Base-by-base conservation (phyloP, 2,329 filamentous ascomycete genomes). In the Metarhizium anisopliae region DNA sequence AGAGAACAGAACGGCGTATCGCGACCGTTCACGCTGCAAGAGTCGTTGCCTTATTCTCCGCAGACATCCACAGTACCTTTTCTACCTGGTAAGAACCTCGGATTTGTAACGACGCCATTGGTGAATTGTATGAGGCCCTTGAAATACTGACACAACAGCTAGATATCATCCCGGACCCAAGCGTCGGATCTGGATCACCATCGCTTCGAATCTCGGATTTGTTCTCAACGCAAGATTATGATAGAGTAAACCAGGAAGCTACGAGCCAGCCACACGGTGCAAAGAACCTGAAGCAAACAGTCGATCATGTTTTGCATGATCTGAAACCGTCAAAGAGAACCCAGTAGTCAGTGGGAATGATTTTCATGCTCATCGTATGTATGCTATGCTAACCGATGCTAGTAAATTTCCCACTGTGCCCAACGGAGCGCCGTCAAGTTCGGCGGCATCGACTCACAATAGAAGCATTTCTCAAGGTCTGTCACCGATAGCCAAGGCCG, bases 11-110 rank as follows among this genome's bases (percentile, higher is more conserved):
- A 61, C 20, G 54, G 63, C 43, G 65, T 70, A 38, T 59, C 66
- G 43, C 69, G 77, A 55, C 77, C 84, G 1, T 83, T 85, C 66
- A 81, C 80, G 3, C 80, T 94, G 13, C 81, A 86, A 56, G 87
- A 94, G 66, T 89, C 89, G 35, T 76, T 94, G 50, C 87, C 88
- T n/a, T 92, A 85, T 71, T 89, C 89, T 53, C 89, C 90, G 29
- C 86, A 93, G 67, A 89, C 86, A 51, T 90, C 88, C 3, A 86
- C 92, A 51, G 79, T 89, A 53, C 89, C 89, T 2, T 90, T 93
- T 69, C 83, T 87, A 68, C 81, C 87, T 61, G 84, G 89, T 91
- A 71, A 60, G 76, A 65, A 32, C 13, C 49, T 20, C 47, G 29
- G 51, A 11, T 4, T 18, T 36, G n/a, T 30, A 20, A 11, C n/a